A percentile compares a stretch with the other conserved stretches of the same genome.
These are phyloP conservation scores for Pythium guiyangense DNA, from an alignment of 352 stramenopile species.

Conservation along the genomic window DNA sequence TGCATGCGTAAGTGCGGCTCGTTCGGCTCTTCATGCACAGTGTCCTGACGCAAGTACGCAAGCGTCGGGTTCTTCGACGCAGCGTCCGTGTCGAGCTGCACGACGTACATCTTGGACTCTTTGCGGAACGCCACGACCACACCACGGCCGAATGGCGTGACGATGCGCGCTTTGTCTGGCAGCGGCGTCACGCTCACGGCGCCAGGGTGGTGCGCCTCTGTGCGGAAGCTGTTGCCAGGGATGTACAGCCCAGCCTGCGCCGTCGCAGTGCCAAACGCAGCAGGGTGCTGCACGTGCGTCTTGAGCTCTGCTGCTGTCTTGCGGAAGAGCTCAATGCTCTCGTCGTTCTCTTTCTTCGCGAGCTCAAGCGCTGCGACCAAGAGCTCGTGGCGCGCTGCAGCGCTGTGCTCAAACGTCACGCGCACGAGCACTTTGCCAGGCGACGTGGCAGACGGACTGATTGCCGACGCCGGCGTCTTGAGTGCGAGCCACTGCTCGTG, in stretches of 20 bases:
- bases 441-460: constrained; percentile 8
- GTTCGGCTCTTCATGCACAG: constrained; percentile 63
- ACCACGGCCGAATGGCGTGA: constrained; percentile 70
- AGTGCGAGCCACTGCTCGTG: constrained; percentile 58
- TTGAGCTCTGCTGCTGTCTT: constrained; percentile 54
- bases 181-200: constrained; percentile 60
- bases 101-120: constrained; percentile 77
- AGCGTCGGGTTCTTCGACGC: constrained; percentile 55
- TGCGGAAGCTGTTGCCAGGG: constrained; percentile 65
- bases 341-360: constrained; percentile 65
- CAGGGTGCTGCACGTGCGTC: constrained; percentile 44
- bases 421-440: constrained; percentile 47
- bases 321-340: constrained; percentile 56
- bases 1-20: constrained; percentile 70
- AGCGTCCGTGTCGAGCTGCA: constrained; percentile 61
- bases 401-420: constrained; percentile 60
- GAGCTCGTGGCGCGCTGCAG: constrained; percentile 32
- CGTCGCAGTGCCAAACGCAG: constrained; percentile 54
- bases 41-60: constrained; percentile 62
- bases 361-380: constrained; percentile 30
- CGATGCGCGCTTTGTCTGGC: constrained; percentile 67
- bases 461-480: constrained; percentile 27
- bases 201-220: constrained; percentile 56
- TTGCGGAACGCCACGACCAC: constrained; percentile 67
- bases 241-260: constrained; percentile 63